phyloP scores from a whole-genome alignment of 805 yeast species.

The Tetrapisispora taiwanensis region DNA sequence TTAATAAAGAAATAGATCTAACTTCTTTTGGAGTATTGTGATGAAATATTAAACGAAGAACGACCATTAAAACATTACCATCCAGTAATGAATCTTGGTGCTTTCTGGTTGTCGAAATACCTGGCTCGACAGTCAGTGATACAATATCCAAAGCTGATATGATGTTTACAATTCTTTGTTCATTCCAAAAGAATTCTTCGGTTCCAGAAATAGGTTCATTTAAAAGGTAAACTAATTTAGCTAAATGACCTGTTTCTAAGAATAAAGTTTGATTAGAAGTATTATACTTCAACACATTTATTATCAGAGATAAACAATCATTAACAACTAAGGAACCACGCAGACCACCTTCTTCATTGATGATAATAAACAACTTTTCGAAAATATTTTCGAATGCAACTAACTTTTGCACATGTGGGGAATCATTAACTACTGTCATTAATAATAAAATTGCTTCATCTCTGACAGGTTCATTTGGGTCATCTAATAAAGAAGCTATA shows the following conservation, averaged over 20 bases:
- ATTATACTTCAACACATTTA: slow-evolving; percentile 67
- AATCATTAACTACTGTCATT: slow-evolving; percentile 71
- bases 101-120: slow-evolving; percentile 48
- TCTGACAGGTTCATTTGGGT: slow-evolving; percentile 71
- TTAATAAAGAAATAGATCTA: slow-evolving; percentile 56
- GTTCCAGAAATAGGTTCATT: slow-evolving; percentile 46
- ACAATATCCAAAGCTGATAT: slow-evolving; percentile 62
- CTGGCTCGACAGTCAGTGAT: slow-evolving; percentile 61
- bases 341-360: slow-evolving; percentile 80
- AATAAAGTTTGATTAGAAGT: slow-evolving; percentile 85
- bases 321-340: slow-evolving; percentile 85
- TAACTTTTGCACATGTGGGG: slow-evolving; percentile 78
- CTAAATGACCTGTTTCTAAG: slow-evolving; percentile 72
- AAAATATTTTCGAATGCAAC: slow-evolving; percentile 93
- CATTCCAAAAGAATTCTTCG: slow-evolving; percentile 57
- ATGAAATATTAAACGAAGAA: slow-evolving; percentile 62
- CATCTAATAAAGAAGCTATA: slow-evolving; percentile 52
- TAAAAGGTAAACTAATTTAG: slow-evolving; percentile 51
- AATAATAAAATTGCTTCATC: slow-evolving; percentile 80
- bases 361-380: slow-evolving; percentile 67
- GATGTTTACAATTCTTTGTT: slow-evolving; percentile 61
- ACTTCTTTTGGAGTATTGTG: slow-evolving; percentile 53
- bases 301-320: slow-evolving; percentile 71
- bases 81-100: slow-evolving; percentile 55
- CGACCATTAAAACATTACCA: slow-evolving; percentile 54